Conservation (phyloP, 345 rosid genomes). For the Rhodamnia argentea region DNA sequence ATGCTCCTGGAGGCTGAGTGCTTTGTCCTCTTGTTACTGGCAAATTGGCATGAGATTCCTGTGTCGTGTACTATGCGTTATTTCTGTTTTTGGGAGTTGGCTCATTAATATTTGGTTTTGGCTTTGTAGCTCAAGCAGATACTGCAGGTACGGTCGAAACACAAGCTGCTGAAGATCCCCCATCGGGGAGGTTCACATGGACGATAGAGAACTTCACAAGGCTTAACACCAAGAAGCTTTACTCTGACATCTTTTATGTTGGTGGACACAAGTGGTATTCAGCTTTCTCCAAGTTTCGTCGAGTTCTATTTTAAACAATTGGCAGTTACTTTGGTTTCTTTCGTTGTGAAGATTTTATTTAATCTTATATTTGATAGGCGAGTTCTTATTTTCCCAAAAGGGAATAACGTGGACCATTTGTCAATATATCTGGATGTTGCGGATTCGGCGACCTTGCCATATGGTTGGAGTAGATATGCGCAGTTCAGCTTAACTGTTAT, state of each 20-base stretch:
- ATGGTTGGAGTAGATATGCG: conserved; percentile 56
- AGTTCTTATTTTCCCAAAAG: conserved; percentile 43
- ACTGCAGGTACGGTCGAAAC: conserved; percentile 26
- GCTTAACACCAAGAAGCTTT: conserved; percentile 41
- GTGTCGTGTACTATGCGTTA: not conserved
- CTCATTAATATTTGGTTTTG: not conserved
- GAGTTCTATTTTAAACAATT: not conserved
- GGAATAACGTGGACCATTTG: conserved; percentile 55
- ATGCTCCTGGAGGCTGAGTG: not conserved
- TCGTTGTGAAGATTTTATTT: not conserved
- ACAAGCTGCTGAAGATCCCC: conserved; percentile 41
- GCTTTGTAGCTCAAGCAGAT: conserved; percentile 32
- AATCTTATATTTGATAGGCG: conserved; percentile 24
- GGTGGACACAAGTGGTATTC: conserved; percentile 47
- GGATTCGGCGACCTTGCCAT: conserved; percentile 32
- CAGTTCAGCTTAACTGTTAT: conserved; percentile 49
- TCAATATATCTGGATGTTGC: conserved; percentile 59
- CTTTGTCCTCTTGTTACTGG: not conserved
- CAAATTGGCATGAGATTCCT: not conserved
- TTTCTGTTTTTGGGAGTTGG: not conserved
- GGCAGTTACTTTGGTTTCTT: not conserved
- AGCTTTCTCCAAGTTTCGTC: not conserved
- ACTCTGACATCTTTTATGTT: conserved; percentile 36
- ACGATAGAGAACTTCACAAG: conserved; percentile 43
- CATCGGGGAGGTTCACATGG: conserved; percentile 44